phyloP scores from a whole-genome alignment of 208 protist genomes.

The Trypanosoma theileri region DNA sequence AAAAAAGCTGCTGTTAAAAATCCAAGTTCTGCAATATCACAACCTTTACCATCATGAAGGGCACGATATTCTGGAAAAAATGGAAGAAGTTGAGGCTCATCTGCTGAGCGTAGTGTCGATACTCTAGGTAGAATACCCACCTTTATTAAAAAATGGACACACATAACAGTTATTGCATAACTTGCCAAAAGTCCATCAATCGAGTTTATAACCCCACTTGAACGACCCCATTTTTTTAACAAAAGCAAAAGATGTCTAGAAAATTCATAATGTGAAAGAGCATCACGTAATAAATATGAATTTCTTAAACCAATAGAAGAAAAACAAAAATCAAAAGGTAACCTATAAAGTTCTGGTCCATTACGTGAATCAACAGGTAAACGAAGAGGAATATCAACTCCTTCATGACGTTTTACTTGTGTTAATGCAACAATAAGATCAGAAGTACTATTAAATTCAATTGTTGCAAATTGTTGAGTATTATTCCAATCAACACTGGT shows the following conservation, averaged over 20 bases:
- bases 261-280: constrained; percentile 66
- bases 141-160: constrained; percentile 77
- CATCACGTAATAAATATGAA: constrained; percentile 73
- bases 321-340: constrained; percentile 90
- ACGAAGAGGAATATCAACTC: constrained; percentile 75
- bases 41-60: constrained; percentile 31
- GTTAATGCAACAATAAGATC: constrained; percentile 70
- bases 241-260: constrained; percentile 79
- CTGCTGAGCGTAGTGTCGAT: constrained; percentile 30
- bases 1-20: constrained; percentile 80
- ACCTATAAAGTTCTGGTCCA: constrained; percentile 84
- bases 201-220: constrained; percentile 78
- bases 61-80: constrained; percentile 55
- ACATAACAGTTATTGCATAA: constrained; percentile 87
- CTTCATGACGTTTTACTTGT: constrained; percentile 63
- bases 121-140: constrained; percentile 64
- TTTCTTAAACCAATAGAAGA: constrained; percentile 83
- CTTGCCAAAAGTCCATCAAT: constrained; percentile 88
- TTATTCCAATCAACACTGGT: constrained; percentile 74
- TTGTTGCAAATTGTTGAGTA: constrained; percentile 69
- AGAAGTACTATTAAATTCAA: constrained; percentile 67
- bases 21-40: constrained; percentile 62
- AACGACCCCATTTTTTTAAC: constrained; percentile 85
- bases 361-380: constrained; percentile 75
- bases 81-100: constrained; percentile 54